Conservation (phyloP, 495 filamentous ascomycete genomes). For the Lasiosphaeris hirsuta region DNA sequence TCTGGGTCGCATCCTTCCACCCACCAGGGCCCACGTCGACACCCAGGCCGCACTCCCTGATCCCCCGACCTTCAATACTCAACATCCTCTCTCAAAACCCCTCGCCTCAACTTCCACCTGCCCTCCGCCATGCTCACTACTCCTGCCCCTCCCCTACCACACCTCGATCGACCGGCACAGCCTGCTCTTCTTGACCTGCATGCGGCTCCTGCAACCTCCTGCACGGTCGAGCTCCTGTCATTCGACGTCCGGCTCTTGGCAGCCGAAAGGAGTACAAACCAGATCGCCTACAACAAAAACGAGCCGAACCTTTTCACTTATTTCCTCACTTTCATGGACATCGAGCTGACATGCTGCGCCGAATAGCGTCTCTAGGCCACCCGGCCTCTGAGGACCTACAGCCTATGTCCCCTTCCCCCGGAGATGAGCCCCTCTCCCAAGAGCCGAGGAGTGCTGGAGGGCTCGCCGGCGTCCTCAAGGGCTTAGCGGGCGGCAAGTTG, state of each 20-base stretch:
- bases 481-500: slow-evolving; percentile 46
- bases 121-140: background rate
- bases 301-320: background rate
- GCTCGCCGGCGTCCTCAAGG: slow-evolving; percentile 55
- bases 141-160: slow-evolving; percentile 6
- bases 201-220: slow-evolving; percentile 35
- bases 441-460: slow-evolving; percentile 47
- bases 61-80: background rate
- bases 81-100: background rate
- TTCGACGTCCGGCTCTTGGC: slow-evolving; percentile 17
- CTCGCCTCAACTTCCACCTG: background rate
- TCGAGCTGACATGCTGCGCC: slow-evolving; percentile 44
- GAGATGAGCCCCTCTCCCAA: slow-evolving; percentile 49
- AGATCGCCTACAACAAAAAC: background rate
- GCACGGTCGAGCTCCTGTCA: slow-evolving; percentile 21
- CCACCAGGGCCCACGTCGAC: background rate
- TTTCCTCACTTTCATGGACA: background rate
- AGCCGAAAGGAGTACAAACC: slow-evolving; percentile 3
- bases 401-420: slow-evolving; percentile 56
- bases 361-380: slow-evolving; percentile 44
- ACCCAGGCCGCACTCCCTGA: background rate
- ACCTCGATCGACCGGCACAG: slow-evolving; percentile 2
- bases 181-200: slow-evolving; percentile 23
- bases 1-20: background rate
- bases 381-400: slow-evolving; percentile 36